These are phyloP conservation scores for Inonotus hispidus DNA, from an alignment of 1,284 basidiomycete genomes.

Conservation along the genomic window DNA sequence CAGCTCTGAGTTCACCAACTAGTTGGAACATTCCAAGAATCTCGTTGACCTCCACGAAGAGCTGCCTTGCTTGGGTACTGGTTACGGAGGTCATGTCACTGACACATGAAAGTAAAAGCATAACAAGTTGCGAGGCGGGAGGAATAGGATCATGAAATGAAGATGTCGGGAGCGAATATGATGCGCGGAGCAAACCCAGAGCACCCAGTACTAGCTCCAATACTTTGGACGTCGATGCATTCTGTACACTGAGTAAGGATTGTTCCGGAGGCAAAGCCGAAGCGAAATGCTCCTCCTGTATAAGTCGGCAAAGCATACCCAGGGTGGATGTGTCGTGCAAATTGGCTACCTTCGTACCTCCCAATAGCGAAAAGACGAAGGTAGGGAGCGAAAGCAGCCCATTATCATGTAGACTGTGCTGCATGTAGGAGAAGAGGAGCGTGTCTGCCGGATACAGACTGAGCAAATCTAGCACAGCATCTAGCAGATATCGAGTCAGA, in stretches of 20 bases:
- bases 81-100: conserved; percentile 55
- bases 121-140: conserved; percentile 57
- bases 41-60: conserved; percentile 49
- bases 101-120: conserved; percentile 53
- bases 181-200: conserved; percentile 49
- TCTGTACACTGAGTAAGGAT: conserved; percentile 40
- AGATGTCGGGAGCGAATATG: conserved; percentile 51
- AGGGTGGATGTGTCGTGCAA: conserved; percentile 59
- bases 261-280: conserved; percentile 47
- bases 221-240: conserved; percentile 31
- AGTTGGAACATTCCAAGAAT: conserved; percentile 49
- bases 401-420: conserved; percentile 44
- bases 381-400: conserved; percentile 50
- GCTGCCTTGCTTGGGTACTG: conserved; percentile 48
- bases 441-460: conserved; percentile 60
- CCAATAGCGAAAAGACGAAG: conserved; percentile 53
- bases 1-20: conserved; percentile 43
- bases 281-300: conserved; percentile 55
- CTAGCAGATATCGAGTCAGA: conserved; percentile 31
- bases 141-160: conserved; percentile 54
- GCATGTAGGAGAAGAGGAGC: conserved; percentile 56
- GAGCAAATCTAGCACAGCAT: conserved; percentile 61
- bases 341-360: conserved; percentile 37
- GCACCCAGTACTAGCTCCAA: conserved; percentile 57
- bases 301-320: conserved; percentile 60